These are phyloP conservation scores for Fraxinus americana DNA, from an alignment of 257 asterid genomes.

Conservation along the genomic window DNA sequence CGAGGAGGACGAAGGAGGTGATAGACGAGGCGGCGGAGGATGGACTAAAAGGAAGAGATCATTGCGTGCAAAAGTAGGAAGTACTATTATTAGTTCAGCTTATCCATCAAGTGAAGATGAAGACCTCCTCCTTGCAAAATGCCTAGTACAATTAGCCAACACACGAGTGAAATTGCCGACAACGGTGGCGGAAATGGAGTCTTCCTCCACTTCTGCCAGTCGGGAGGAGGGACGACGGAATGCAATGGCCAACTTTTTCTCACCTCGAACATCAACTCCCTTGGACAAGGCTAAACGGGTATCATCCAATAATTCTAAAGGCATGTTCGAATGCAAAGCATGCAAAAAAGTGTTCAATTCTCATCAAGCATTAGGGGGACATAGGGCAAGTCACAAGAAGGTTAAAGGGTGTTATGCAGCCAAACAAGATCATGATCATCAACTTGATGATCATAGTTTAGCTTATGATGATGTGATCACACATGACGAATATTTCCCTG, in stretches of 20 bases:
- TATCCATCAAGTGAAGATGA: slow-evolving; percentile 61
- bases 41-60: slow-evolving; percentile 87
- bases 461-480: slow-evolving; percentile 42
- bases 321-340: slow-evolving; percentile 84
- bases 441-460: slow-evolving; percentile 26
- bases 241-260: slow-evolving; percentile 25
- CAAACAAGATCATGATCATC: slow-evolving; percentile 49
- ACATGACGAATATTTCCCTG: slow-evolving; percentile 48
- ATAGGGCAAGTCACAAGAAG: slow-evolving; percentile 92
- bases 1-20: slow-evolving; percentile 39
- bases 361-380: slow-evolving; percentile 95
- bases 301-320: slow-evolving; percentile 39
- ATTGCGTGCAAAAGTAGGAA: slow-evolving; percentile 61
- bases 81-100: slow-evolving; percentile 28
- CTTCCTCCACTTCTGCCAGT: slow-evolving; percentile 76
- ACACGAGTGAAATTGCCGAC: slow-evolving; percentile 43
- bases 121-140: slow-evolving; percentile 73
- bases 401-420: slow-evolving; percentile 91
- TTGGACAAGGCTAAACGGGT: slow-evolving; percentile 45
- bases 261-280: slow-evolving; percentile 15
- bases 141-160: slow-evolving; percentile 75
- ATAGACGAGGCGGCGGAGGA: slow-evolving; percentile 37
- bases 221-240: slow-evolving; percentile 64
- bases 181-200: slow-evolving; percentile 53
- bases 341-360: slow-evolving; percentile 90